Evolutionary conservation across 257 asterid species (phyloP).

Genomic region (Lithospermum erythrorhizon): DNA sequence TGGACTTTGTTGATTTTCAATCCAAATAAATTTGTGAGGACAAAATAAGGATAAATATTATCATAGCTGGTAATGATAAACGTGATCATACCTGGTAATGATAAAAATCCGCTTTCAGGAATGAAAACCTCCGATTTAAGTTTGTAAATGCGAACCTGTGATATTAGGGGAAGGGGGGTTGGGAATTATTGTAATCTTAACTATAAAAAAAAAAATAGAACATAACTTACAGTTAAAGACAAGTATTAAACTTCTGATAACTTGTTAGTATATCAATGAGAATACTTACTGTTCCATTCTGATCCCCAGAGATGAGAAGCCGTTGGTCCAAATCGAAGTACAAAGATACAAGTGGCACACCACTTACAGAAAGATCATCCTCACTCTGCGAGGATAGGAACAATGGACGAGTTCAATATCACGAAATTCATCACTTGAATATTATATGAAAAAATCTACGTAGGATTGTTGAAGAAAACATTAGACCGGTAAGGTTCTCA

Average conservation of each 20-base stretch:
- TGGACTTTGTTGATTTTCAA: neutral
- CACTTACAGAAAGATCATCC: constrained; percentile 55
- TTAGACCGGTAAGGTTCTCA: no score
- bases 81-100: constrained; percentile 56
- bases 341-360: constrained; percentile 64
- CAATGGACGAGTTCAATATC: constrained; percentile 7
- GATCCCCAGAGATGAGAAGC: constrained; percentile 73
- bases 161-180: no score
- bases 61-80: constrained; percentile 58
- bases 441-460: neutral
- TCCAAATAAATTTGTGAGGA: neutral
- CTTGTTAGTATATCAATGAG: constrained; percentile 7
- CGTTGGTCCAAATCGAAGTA: constrained; percentile 40
- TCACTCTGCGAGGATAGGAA: constrained; percentile 52
- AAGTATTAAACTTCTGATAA: constrained; percentile 1
- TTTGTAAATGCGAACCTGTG: constrained; percentile 70
- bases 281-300: constrained; percentile 63
- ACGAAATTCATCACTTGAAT: neutral
- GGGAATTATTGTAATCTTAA: no score
- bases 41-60: neutral
- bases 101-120: constrained; percentile 50
- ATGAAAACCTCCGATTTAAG: constrained; percentile 61
- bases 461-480: no score
- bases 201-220: no score
- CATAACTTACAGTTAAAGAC: constrained; percentile 4